Evolutionary conservation across 2,329 filamentous ascomycete species (phyloP).

Genomic region (Pestalotiopsis sp.): DNA sequence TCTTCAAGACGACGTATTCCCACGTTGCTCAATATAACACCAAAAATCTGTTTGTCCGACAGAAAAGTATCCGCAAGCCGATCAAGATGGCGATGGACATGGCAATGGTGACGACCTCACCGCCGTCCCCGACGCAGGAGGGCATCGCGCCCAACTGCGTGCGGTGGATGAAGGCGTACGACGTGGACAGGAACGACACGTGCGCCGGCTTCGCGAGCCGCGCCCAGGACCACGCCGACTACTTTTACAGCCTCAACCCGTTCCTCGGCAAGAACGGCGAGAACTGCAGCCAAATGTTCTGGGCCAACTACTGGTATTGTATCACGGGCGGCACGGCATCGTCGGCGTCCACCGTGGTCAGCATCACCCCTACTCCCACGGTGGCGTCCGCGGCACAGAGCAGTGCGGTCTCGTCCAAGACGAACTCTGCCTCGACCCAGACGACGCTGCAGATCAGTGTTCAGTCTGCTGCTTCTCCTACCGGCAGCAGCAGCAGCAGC

Average conservation of each 20-base stretch:
- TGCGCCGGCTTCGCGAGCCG: constrained; percentile 10
- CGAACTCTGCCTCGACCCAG: neutral
- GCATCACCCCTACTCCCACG: neutral
- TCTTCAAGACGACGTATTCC: neutral
- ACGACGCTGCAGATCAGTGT: neutral
- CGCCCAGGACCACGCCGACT: neutral
- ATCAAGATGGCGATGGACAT: neutral
- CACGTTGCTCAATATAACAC: neutral
- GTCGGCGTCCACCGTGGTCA: neutral
- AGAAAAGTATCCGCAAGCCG: neutral
- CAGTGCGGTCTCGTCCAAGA: neutral
- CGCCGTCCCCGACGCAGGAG: constrained; percentile 11
- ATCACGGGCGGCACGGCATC: neutral
- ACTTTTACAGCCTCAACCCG: constrained; percentile 14
- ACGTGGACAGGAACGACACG: constrained; percentile 7
- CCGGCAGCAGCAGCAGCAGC: neutral
- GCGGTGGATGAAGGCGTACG: constrained; percentile 11
- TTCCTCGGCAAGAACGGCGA: constrained; percentile 13
- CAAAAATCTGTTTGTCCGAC: neutral
- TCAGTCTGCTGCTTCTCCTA: neutral
- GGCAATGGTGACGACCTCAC: neutral
- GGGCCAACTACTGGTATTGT: constrained; percentile 15
- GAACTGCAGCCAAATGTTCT: constrained; percentile 12
- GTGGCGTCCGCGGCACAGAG: neutral
- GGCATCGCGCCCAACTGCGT: constrained; percentile 15